A percentile compares a stretch with the other conserved stretches of the same genome.
Conservation (phyloP, 345 rosid species). For the Populus davidiana region DNA sequence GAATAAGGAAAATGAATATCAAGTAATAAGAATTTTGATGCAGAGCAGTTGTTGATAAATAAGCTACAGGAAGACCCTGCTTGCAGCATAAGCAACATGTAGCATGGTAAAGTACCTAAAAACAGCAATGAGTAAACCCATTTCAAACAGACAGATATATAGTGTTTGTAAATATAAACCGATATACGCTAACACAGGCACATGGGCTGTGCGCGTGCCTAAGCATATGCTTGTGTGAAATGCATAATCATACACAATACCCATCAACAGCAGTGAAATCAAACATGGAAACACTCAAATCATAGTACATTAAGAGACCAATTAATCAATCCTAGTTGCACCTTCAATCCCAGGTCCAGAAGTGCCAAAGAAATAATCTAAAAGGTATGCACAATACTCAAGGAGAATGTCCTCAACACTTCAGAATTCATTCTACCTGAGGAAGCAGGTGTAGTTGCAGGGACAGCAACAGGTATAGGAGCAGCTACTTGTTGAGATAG, state of each 20-base stretch:
- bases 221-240: not conserved
- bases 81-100: not conserved
- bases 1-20: not conserved
- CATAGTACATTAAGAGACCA: not conserved
- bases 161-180: not conserved
- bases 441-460: conserved; percentile 47
- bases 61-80: not conserved
- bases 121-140: not conserved
- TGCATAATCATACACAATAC: not conserved
- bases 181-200: not conserved
- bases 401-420: conserved; percentile 9
- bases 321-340: not conserved
- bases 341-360: not conserved
- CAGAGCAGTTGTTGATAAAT: not conserved
- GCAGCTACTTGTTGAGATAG: conserved; percentile 54
- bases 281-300: not conserved
- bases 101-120: not conserved
- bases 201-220: not conserved
- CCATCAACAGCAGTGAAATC: not conserved
- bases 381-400: not conserved
- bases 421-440: conserved; percentile 43
- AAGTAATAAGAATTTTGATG: not conserved
- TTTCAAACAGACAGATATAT: not conserved
- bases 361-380: not conserved
- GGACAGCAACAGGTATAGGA: conserved; percentile 31